phyloP scores from a whole-genome alignment of 2,329 filamentous ascomycete species.

The Diaporthe citriasiana region DNA sequence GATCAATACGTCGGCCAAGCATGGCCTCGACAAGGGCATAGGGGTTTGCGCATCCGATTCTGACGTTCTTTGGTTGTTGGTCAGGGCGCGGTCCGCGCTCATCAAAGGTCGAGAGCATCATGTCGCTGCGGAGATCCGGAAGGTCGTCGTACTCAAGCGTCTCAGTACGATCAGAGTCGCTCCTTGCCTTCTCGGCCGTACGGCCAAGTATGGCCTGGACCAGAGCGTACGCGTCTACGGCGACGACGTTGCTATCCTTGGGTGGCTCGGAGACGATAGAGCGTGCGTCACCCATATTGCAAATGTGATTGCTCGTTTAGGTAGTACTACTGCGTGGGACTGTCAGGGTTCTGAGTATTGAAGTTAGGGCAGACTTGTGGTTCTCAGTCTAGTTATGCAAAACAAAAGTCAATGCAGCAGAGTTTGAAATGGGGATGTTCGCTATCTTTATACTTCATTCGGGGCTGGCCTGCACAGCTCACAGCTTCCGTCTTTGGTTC shows the following conservation, averaged over 20 bases:
- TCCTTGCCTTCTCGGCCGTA: conserved; percentile 47
- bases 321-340: neutral
- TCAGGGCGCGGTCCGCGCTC: conserved; percentile 50
- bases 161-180: conserved; percentile 47
- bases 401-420: neutral
- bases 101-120: conserved; percentile 46
- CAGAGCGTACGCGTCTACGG: conserved; percentile 54
- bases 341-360: neutral
- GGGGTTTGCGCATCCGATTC: conserved; percentile 59
- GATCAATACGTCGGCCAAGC: conserved; percentile 57
- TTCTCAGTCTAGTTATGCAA: neutral
- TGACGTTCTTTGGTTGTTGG: conserved; percentile 54
- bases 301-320: neutral
- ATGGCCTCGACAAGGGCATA: conserved; percentile 61
- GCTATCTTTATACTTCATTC: conserved; percentile 15
- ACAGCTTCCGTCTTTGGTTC: neutral
- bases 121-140: conserved; percentile 44
- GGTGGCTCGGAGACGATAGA: conserved; percentile 34
- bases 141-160: conserved; percentile 54
- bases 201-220: conserved; percentile 56
- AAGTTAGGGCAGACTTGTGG: neutral
- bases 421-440: neutral
- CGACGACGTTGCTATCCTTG: conserved; percentile 43
- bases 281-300: conserved; percentile 43
- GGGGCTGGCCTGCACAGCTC: neutral